Base-by-base conservation (phyloP, 2,329 filamentous ascomycete species). In the Penicillium sclerotigenum region DNA sequence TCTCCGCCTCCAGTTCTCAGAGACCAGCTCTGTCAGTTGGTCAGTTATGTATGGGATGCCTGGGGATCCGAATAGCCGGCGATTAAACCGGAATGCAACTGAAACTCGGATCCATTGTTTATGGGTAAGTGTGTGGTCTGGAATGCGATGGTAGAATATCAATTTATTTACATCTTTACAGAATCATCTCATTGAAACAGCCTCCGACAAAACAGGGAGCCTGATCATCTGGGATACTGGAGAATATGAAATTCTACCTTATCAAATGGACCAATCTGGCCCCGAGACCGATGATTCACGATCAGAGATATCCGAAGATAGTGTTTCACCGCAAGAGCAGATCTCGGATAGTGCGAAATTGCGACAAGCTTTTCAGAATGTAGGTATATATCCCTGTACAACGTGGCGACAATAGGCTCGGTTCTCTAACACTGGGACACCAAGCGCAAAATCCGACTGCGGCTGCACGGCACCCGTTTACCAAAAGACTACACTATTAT, bases 1-100 rank as follows among this genome's bases (percentile, higher is more conserved):
- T 69, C 77, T 90, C 20, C 79, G 87, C 3, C 75, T 90, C 18
- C 87, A 90, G 69, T 87, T 89, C 68, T 89, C 87, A 29, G 78
- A 80, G 55, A 81, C 81, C 0, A 89, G 86, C 65, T 86, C 85
- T 26, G 80, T 83, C 11, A 87, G 83, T 57, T 90, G 76, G 69
- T 83, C 84, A 0, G 78, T 86, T 60, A 85, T 85, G 83, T 87
- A 86, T 64, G 83, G 83, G 1, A 66, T 84, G 18, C 83, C 83
- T 0, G 84, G 83, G 0, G 78, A 85, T 66, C 77, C 81, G 5
- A 85, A 85, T 62, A 81, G 80, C 58, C 66, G 65, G 40, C 73
- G 79, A n/a, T 59, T 80, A 58, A 83, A 81, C 59, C 74, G 84
- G 26, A 85, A 85, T 69, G 84, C 83, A 5, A 84, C 80, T 0